Evolutionary conservation across 306 rosid species (phyloP).

Genomic region (Corylus heterophylla): DNA sequence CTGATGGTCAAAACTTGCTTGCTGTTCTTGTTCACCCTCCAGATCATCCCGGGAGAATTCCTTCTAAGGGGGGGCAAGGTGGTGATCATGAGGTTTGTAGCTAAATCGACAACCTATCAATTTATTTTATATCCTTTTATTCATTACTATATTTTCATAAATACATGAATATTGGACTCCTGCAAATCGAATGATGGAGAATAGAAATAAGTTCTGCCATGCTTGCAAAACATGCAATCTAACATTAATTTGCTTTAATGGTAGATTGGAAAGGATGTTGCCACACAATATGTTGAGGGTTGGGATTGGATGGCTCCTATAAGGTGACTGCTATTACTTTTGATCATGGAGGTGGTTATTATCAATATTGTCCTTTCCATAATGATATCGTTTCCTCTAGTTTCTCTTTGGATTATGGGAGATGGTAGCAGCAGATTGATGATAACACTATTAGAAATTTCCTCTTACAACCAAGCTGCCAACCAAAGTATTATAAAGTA

Average conservation of each 20-base stretch:
- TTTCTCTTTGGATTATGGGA: slow-evolving; percentile 3
- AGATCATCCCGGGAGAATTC: slow-evolving; percentile 90
- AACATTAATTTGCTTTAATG: slow-evolving; percentile 10
- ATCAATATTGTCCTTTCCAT: slow-evolving; percentile 7
- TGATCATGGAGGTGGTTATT: slow-evolving; percentile 18
- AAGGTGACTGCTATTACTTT: slow-evolving; percentile 57
- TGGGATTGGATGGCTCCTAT: slow-evolving; percentile 99
- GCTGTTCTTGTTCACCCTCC: slow-evolving; percentile 98
- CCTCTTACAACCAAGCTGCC: background rate
- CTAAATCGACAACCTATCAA: slow-evolving; percentile 2
- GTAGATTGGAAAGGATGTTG: slow-evolving; percentile 95
- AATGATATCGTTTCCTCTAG: background rate
- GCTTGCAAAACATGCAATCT: slow-evolving; percentile 14
- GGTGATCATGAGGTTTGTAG: slow-evolving; percentile 88
- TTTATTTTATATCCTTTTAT: slow-evolving; percentile 6
- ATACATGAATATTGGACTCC: background rate
- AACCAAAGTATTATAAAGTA: too few species aligned
- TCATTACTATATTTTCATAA: background rate
- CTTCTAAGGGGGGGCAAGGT: slow-evolving; percentile 85
- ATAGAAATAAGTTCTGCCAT: background rate
- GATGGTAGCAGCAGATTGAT: background rate
- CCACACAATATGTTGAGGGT: slow-evolving; percentile 92
- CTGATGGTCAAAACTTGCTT: slow-evolving; percentile 70
- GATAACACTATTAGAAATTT: background rate
- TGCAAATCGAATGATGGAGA: slow-evolving; percentile 20